Conservation (phyloP, 1,284 basidiomycete genomes). For the Filobasidium uniguttulatum region DNA sequence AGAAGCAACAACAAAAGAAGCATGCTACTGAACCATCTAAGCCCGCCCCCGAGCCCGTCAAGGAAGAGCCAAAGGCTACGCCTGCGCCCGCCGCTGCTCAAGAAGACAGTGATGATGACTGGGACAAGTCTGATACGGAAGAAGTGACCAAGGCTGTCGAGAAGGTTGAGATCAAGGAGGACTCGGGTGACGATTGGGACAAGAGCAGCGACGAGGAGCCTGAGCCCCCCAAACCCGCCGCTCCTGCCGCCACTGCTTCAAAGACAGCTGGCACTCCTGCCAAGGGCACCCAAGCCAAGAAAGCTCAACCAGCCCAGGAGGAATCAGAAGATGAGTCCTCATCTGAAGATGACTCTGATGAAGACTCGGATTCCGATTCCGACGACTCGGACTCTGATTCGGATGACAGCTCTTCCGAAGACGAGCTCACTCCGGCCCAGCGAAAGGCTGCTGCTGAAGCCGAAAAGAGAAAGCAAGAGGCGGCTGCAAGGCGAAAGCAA, state of each 20-base stretch:
- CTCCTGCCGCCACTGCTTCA: conserved; percentile 22
- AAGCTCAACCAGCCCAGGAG: conserved; percentile 19
- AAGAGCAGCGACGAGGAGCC: conserved; percentile 56
- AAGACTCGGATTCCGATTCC: conserved; percentile 27
- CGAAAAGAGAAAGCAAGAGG: conserved; percentile 67
- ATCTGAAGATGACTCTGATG: conserved; percentile 41
- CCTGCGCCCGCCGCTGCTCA: conserved; percentile 13
- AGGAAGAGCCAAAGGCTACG: conserved; percentile 20
- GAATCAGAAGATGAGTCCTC: conserved; percentile 25
- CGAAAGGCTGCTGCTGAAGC: conserved; percentile 42
- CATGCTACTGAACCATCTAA: conserved; percentile 35
- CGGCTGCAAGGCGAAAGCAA: conserved; percentile 64
- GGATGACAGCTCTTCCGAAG: conserved; percentile 43
- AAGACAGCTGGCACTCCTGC: conserved; percentile 18
- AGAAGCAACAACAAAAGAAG: conserved; percentile 41
- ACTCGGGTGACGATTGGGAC: conserved; percentile 60
- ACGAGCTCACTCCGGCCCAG: conserved; percentile 52
- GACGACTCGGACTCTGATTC: conserved; percentile 38
- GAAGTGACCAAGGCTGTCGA: conserved; percentile 23
- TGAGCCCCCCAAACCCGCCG: conserved; percentile 8
- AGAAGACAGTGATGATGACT: conserved; percentile 35
- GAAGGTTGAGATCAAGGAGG: conserved; percentile 29
- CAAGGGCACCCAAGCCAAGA: conserved; percentile 9
- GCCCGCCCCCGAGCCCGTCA: conserved; percentile 20
- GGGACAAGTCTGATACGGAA: conserved; percentile 32